Base-by-base conservation (phyloP, 1,284 basidiomycete genomes). In the Pseudozyma pruni region DNA sequence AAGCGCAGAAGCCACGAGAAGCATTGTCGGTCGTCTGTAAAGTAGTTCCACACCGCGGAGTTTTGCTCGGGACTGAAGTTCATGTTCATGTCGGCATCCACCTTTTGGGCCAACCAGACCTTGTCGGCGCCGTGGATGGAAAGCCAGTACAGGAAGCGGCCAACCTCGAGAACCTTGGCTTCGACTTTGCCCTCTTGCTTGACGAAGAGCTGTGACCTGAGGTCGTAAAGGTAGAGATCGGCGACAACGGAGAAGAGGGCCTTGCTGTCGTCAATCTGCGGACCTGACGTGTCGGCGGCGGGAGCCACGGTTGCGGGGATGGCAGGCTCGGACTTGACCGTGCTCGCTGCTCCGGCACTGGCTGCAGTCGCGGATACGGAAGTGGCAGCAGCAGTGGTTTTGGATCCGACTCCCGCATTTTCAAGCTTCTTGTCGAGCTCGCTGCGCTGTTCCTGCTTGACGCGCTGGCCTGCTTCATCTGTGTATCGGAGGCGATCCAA, bases 1-100 rank as follows among this genome's bases (percentile, higher is more conserved):
- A 96, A 94, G 63, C 89, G 86, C 75, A 98, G 86, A 55, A 91
- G 88, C 93, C 93, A 94, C 56, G 93, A 93, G 79, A 87, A 89
- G 76, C 88, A 86, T 20, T 84, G 83, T 14, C 83, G 72, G 34
- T 89, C 87, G 50, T 86, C 85, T n/a, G 87, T 87, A 44, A 77
- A 82, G 62, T 79, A 83, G 67, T 92, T 93, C 92, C 92, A 94
- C 27, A 94, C 94, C 68, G 95, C 87, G 2, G 93, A 91, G 34
- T 82, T 71, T 40, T 80, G 72, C 20, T 80, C 78, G 2, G 59
- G 62, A 1, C 74, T 67, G 47, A 80, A 75, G 59, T 75, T 74
- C 63, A 80, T 78, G 54, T 80, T 81, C 74, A 71, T 75, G 67
- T 81, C 57, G 84, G 83, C 34, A 46, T 88, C 86, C 74, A 90